These are phyloP conservation scores for Zygosaccharomyces bisporus DNA, from an alignment of 805 yeast species.

Conservation along the genomic window DNA sequence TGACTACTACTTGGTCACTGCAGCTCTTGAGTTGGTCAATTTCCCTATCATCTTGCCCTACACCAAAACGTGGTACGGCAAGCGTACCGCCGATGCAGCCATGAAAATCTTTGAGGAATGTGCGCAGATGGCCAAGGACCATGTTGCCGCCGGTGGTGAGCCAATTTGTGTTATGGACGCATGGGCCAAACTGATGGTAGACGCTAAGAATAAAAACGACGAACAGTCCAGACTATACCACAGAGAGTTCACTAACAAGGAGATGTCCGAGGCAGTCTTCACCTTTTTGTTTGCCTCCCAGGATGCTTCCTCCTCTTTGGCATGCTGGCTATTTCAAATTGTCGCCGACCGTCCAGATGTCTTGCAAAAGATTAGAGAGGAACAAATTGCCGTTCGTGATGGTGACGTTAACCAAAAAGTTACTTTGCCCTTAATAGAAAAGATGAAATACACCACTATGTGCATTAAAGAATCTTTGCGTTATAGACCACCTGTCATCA, in stretches of 20 bases:
- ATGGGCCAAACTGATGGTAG: slow-evolving; percentile 85
- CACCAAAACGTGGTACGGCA: slow-evolving; percentile 98
- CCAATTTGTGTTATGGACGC: slow-evolving; percentile 92
- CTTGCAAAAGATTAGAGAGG: slow-evolving; percentile 79
- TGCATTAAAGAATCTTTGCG: slow-evolving; percentile 91
- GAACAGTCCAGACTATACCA: slow-evolving; percentile 56
- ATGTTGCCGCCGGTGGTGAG: slow-evolving; percentile 69
- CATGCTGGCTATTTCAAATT: slow-evolving; percentile 97
- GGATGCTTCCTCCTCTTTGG: slow-evolving; percentile 95
- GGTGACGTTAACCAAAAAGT: slow-evolving; percentile 65
- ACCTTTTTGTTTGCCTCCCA: slow-evolving; percentile 97
- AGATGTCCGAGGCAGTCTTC: slow-evolving; percentile 93
- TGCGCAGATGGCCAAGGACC: slow-evolving; percentile 81
- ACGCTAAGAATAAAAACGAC: slow-evolving; percentile 49
- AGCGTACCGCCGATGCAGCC: slow-evolving; percentile 86
- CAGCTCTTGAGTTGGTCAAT: slow-evolving; percentile 94
- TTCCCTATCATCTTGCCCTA: slow-evolving; percentile 95
- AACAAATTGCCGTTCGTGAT: slow-evolving; percentile 78
- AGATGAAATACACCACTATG: slow-evolving; percentile 84
- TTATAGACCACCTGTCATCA: slow-evolving; percentile 94
- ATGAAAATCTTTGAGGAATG: slow-evolving; percentile 88
- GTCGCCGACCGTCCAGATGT: slow-evolving; percentile 95
- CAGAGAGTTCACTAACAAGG: slow-evolving; percentile 83
- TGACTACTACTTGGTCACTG: slow-evolving; percentile 86
- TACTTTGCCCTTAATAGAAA: slow-evolving; percentile 68